Evolutionary conservation across 768 basidiomycete genomes (phyloP).

Genomic region (Mycena sanguinolenta): DNA sequence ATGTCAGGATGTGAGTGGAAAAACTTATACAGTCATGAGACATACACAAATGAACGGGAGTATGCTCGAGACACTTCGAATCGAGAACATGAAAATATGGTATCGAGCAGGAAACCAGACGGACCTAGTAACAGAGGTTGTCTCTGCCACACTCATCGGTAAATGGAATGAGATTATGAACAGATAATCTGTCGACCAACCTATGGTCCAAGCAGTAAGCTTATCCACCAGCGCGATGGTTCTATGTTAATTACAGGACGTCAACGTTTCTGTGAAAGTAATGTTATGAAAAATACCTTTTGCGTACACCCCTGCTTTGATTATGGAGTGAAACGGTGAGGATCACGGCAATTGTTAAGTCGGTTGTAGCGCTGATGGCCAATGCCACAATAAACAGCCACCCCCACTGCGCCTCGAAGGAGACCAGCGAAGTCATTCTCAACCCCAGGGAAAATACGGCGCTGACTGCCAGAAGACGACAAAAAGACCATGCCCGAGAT

Average conservation of each 20-base stretch:
- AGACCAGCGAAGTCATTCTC: too few species aligned
- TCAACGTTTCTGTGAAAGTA: neutral
- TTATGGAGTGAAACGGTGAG: too few species aligned
- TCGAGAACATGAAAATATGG: neutral
- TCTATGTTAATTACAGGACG: neutral
- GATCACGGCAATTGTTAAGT: too few species aligned
- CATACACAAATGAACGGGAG: conserved; percentile 3
- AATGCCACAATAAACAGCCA: neutral
- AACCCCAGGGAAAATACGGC: too few species aligned
- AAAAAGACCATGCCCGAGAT: neutral
- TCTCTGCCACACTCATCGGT: neutral
- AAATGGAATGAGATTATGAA: neutral
- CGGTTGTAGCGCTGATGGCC: neutral
- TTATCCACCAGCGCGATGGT: too few species aligned
- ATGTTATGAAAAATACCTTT: neutral
- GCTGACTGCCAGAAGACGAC: too few species aligned
- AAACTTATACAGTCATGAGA: neutral
- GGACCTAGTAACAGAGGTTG: neutral
- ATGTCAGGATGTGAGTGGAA: too few species aligned
- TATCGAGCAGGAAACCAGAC: neutral
- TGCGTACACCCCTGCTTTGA: too few species aligned
- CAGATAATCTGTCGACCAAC: neutral
- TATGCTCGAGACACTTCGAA: neutral
- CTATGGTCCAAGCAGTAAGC: conserved; percentile 8
- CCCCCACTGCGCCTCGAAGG: too few species aligned